Evolutionary conservation across 768 basidiomycete species (phyloP), one percentile per base, ranked within the genome.

Genomic region (Holtermanniella nyarrowii): DNA sequence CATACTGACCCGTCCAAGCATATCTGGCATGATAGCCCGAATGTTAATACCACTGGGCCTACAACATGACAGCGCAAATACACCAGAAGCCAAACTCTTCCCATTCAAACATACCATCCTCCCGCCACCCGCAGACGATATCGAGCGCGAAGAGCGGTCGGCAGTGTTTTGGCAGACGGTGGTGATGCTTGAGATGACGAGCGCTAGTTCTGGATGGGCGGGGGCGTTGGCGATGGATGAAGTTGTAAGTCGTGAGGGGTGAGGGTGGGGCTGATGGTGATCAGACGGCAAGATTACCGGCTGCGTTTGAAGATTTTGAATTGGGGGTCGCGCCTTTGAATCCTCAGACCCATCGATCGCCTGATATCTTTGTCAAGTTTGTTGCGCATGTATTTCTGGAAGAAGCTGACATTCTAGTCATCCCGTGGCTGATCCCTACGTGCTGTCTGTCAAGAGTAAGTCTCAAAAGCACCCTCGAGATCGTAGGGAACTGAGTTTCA

Each of bases 141-240:
- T 16, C 16, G 31, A 37, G 31, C 31, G 31, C 16, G 31, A 37
- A 37, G 31, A 37, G 31, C 31, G 31, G 16, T 37, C 31, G 16
- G 31, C 31, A 37, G 31, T 37, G 31, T 37, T 37, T 16, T 37
- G 31, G 31, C 7, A 7, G 31, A 37, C 31, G 10, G 31, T 37
- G 10, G 16, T 37, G 31, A 37, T 37, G 31, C 10, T 37, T 16
- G 31, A 37, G 31, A 37, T 37, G 31, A 37, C 31, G 16, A 37
- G 31, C 16, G 47, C 64, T 4, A 60, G 64, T 11, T 63, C 64
- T 10, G 65, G 66, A 1, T 71, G 70, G 70, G 62, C 64, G 10
- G 64, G 62, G 0, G 57, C 61, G n/a, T 58, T 71, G 26, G 47
- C 58, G 4, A 44, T 69, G 18, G 68, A 71, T 45, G 70, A 71